phyloP scores from a whole-genome alignment of 768 basidiomycete species.

The Russula vinacea region DNA sequence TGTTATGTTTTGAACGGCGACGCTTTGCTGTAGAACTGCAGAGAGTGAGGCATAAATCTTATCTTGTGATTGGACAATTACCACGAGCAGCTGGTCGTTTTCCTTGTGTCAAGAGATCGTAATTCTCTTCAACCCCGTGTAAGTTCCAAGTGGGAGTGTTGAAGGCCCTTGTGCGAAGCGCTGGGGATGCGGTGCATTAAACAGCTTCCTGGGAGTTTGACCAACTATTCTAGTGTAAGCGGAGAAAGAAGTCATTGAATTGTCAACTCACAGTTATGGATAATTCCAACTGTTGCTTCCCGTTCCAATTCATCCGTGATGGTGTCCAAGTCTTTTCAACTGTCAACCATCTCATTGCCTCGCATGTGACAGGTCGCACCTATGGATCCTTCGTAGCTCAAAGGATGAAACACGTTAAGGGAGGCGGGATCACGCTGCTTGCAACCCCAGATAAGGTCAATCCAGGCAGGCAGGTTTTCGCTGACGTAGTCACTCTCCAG shows the following conservation, averaged over 20 bases:
- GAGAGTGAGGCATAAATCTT: not conserved
- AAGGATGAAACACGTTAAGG: constrained; percentile 85
- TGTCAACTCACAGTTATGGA: constrained; percentile 76
- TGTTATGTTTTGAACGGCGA: constrained; percentile 49
- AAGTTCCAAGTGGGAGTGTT: constrained; percentile 67
- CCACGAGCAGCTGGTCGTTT: constrained; percentile 52
- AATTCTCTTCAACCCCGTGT: constrained; percentile 84
- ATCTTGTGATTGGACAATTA: constrained; percentile 31
- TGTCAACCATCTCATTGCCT: not conserved
- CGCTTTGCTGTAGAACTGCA: constrained; percentile 45
- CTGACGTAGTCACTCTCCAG: constrained; percentile 87
- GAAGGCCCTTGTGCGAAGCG: constrained; percentile 69
- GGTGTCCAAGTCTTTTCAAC: constrained; percentile 65
- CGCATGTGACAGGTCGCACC: constrained; percentile 40
- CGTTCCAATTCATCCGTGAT: constrained; percentile 85
- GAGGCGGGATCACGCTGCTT: constrained; percentile 77
- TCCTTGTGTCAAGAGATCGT: constrained; percentile 61
- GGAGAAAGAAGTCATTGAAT: not conserved
- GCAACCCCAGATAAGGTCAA: constrained; percentile 89
- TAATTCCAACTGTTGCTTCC: constrained; percentile 91
- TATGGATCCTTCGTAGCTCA: constrained; percentile 90
- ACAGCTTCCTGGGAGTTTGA: constrained; percentile 87
- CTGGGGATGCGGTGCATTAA: constrained; percentile 68
- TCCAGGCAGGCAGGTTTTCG: constrained; percentile 81
- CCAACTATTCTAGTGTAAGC: constrained; percentile 53